Evolutionary conservation across 305 asterid species (phyloP), one percentile per base, ranked within the genome.

Genomic region (Stenogyne calaminthoides): DNA sequence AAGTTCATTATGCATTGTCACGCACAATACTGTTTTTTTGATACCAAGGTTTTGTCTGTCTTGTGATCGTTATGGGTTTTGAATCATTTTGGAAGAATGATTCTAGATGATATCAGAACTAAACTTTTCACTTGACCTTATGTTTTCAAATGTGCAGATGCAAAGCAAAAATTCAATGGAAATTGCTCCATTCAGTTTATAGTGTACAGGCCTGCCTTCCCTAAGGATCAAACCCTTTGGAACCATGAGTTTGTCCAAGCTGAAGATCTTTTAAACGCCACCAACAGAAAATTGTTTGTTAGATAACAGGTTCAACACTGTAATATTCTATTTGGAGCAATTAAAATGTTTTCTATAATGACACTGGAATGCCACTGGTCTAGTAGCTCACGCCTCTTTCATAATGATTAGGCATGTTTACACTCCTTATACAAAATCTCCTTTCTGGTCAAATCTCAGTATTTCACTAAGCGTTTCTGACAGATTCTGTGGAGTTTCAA

Each of bases 161-260:
- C 90, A 29, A 90, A 88, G 84, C 83, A 84, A 76, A 91, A 88
- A 61, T 94, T 92, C 76, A 84, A 78, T 44, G 95, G 80, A 64
- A 76, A 83, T 67, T 90, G 89, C 80, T 90, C 98, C 37, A 72
- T 89, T 80, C 98, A 90, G 86, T 92, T 71, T 94, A 94, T 76
- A 90, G 98, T 42, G 88, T 94, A 75, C 99, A 94, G 77, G 85
- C 96, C 60, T 90, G 91, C 80, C 84, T 92, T 72, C 98, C n/a
- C 99, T 16, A 90, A 92, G 89, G 97, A 94, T 81, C 88, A 96
- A 68, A 88, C 89, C 69, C 95, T 94, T 70, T 90, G 98, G 96
- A 94, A 92, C 84, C 88, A 87, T 55, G 99, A 94, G 83, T 88
- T 86, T 81, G 86, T 87, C 74, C 99, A 94, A 76, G 90, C 98